Percentiles rank a stretch among this genome's conserved stretches.
Evolutionary conservation across 371 early-diverging fungal species (phyloP).

Genomic region (Mortierella sp.): DNA sequence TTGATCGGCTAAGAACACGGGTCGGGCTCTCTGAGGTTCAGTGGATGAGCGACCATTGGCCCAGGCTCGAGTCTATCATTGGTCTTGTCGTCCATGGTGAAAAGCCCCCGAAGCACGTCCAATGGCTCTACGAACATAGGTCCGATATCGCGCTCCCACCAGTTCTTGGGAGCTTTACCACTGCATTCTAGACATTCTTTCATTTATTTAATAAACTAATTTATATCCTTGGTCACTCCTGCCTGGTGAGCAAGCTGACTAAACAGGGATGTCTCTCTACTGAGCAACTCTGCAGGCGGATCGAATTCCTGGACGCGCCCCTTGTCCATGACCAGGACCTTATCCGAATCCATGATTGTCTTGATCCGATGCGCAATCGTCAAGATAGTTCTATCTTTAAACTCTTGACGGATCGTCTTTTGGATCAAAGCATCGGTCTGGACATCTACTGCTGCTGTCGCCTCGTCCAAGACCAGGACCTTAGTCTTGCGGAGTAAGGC

Average conservation of each 20-base stretch:
- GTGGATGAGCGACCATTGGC: slow-evolving; percentile 42
- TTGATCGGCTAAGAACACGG: slow-evolving; percentile 29
- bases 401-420: slow-evolving; percentile 81
- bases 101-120: slow-evolving; percentile 28
- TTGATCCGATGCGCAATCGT: slow-evolving; percentile 61
- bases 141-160: slow-evolving; percentile 33
- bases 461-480: slow-evolving; percentile 68
- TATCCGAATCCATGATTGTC: slow-evolving; percentile 91
- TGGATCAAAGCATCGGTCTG: slow-evolving; percentile 80
- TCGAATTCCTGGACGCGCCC: slow-evolving; percentile 51
- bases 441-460: slow-evolving; percentile 88
- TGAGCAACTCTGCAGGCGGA: slow-evolving; percentile 14
- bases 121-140: slow-evolving; percentile 34
- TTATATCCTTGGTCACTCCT: neutral
- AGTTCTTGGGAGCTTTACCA: slow-evolving; percentile 25
- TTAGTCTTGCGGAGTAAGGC: slow-evolving; percentile 58
- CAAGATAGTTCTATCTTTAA: slow-evolving; percentile 40
- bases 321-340: slow-evolving; percentile 50
- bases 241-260: slow-evolving; percentile 52
- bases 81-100: slow-evolving; percentile 29
- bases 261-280: slow-evolving; percentile 61
- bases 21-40: slow-evolving; percentile 34
- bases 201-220: no score
- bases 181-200: neutral
- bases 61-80: slow-evolving; percentile 24